Evolutionary conservation across 2,329 filamentous ascomycete species (phyloP).

Genomic region (Pyrenophora teres): DNA sequence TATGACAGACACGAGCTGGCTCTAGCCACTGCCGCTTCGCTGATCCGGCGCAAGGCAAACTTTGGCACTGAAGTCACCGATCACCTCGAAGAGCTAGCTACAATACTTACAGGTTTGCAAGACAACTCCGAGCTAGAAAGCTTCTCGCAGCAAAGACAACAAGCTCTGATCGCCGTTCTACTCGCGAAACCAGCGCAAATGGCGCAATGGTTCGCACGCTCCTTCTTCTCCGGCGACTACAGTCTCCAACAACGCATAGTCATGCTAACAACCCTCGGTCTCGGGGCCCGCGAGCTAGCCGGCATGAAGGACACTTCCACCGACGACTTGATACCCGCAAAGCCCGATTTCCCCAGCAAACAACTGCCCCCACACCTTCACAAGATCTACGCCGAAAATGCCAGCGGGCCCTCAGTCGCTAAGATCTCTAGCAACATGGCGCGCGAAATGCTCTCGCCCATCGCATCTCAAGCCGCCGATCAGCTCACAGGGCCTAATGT

Average conservation of each 20-base stretch:
- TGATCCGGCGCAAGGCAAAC: conserved; percentile 86
- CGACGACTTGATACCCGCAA: conserved; percentile 47
- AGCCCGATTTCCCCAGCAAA: conserved; percentile 75
- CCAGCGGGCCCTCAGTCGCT: conserved; percentile 64
- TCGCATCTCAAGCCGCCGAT: conserved; percentile 83
- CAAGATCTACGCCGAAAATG: conserved; percentile 63
- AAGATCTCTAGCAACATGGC: conserved; percentile 70
- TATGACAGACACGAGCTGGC: conserved; percentile 84
- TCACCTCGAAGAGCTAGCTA: conserved; percentile 79
- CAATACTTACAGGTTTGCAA: conserved; percentile 76
- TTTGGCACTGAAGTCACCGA: conserved; percentile 88
- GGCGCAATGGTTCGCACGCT: conserved; percentile 81
- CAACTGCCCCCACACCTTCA: conserved; percentile 75
- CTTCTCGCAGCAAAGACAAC: conserved; percentile 75
- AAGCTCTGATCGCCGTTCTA: conserved; percentile 81
- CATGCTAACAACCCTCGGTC: conserved; percentile 78
- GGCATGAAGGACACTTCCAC: conserved; percentile 68
- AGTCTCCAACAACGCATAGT: conserved; percentile 82
- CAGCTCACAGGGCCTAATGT: conserved; percentile 76
- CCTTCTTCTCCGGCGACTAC: conserved; percentile 91
- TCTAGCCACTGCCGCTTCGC: conserved; percentile 72
- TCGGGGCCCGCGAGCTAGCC: conserved; percentile 82
- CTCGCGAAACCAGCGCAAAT: conserved; percentile 76
- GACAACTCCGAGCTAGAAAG: conserved; percentile 78
- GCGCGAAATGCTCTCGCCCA: conserved; percentile 74